A percentile compares a stretch with the other conserved stretches of the same genome.
These are phyloP conservation scores for Trichoderma asperelloides DNA, from an alignment of 495 filamentous ascomycete genomes.

Conservation along the genomic window DNA sequence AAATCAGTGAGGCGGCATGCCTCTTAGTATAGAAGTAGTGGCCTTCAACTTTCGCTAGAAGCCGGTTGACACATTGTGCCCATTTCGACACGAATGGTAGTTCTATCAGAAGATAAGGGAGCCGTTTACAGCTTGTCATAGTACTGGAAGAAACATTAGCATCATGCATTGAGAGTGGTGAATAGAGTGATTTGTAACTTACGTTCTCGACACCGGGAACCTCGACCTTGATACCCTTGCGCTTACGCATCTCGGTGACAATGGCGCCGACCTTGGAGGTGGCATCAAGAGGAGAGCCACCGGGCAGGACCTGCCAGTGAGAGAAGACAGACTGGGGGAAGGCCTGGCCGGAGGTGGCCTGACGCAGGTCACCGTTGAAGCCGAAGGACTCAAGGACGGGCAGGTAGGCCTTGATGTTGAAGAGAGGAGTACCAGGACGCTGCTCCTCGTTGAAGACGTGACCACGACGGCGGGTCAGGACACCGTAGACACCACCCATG, in stretches of 20 bases:
- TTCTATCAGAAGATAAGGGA: constrained; percentile 27
- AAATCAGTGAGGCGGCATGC: neutral
- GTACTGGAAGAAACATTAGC: constrained; percentile 65
- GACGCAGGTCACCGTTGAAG: constrained; percentile 95
- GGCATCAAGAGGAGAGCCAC: constrained; percentile 83
- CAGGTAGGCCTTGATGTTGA: constrained; percentile 99
- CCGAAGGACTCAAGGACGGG: constrained; percentile 99
- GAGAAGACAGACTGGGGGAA: constrained; percentile 99
- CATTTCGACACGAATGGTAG: neutral
- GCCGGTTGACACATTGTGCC: constrained; percentile 7
- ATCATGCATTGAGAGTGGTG: constrained; percentile 12
- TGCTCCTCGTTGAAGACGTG: constrained; percentile 99
- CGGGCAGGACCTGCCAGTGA: constrained; percentile 91
- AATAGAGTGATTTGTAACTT: constrained; percentile 39
- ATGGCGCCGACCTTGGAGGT: constrained; percentile 79
- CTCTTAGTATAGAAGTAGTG: neutral
- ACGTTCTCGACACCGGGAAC: constrained; percentile 88
- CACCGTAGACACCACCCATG: constrained; percentile 99
- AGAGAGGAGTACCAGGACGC: constrained; percentile 95
- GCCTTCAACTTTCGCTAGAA: neutral
- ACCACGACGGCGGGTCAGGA: constrained; percentile 94
- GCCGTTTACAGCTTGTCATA: constrained; percentile 91
- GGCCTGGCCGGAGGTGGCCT: constrained; percentile 87
- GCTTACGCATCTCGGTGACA: constrained; percentile 86
- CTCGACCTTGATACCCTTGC: constrained; percentile 97